Evolutionary conservation across 2,329 filamentous ascomycete genomes (phyloP).

Genomic region (Aspergillus pseudonomiae): DNA sequence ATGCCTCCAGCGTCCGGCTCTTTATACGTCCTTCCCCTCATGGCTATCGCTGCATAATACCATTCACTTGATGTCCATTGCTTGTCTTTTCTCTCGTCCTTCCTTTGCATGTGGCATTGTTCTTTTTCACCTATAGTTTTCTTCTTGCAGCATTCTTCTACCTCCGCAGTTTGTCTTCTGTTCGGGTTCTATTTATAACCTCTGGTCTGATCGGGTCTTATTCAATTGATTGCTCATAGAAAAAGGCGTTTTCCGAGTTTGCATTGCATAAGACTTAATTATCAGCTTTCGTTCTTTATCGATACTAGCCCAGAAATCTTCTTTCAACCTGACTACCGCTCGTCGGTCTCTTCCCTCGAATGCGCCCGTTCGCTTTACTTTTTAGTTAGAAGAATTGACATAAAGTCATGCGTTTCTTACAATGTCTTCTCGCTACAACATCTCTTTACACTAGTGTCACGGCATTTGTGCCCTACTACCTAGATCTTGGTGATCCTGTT

Average conservation of each 20-base stretch:
- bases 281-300: neutral
- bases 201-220: neutral
- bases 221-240: neutral
- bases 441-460: constrained; percentile 38
- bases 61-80: neutral
- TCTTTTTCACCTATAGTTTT: neutral
- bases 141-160: neutral
- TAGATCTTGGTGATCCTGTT: constrained; percentile 24
- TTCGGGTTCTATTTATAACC: constrained; percentile 2
- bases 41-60: neutral
- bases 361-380: constrained; percentile 4
- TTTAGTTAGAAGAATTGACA: constrained; percentile 12
- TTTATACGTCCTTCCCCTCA: constrained; percentile 3
- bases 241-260: too few species aligned
- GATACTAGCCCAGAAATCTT: neutral
- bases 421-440: constrained; percentile 37
- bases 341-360: constrained; percentile 5
- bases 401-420: constrained; percentile 41
- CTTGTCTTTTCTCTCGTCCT: neutral
- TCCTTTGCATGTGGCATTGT: neutral
- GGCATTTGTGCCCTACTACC: constrained; percentile 49
- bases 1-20: neutral
- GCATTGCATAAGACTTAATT: neutral
- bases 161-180: neutral
- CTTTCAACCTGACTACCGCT: neutral